phyloP scores from a whole-genome alignment of 179 eudicot genomes.

The Beta lomatogona region DNA sequence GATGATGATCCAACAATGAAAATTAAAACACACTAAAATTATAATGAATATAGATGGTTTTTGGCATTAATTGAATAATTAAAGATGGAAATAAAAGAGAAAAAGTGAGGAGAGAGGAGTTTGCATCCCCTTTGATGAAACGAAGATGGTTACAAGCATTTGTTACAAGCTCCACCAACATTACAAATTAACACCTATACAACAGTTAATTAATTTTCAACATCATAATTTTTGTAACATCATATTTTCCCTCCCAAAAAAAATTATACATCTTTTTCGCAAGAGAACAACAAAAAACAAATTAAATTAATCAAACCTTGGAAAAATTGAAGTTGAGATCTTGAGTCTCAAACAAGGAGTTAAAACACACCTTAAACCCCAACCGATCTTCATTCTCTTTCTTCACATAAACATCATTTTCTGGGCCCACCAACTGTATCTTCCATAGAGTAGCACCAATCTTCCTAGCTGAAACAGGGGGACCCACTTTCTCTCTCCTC shows the following conservation, averaged over 20 bases:
- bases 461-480: conserved; percentile 10
- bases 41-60: no score
- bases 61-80: no score
- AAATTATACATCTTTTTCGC: not conserved
- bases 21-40: no score
- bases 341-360: conserved; percentile 31
- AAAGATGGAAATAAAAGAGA: no score
- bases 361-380: conserved; percentile 56
- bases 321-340: conserved; percentile 23
- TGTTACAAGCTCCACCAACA: not conserved
- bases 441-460: conserved; percentile 19
- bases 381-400: conserved; percentile 12
- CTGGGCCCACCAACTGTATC: conserved; percentile 6
- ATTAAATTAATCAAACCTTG: conserved; percentile 24
- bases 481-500: conserved; percentile 18
- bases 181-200: not conserved
- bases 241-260: no score
- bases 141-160: not conserved
- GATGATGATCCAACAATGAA: no score
- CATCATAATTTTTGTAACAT: no score
- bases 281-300: not conserved
- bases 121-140: no score
- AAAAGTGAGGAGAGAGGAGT: no score
- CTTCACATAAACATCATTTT: not conserved
- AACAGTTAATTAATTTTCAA: not conserved